Evolutionary conservation across 768 basidiomycete species (phyloP).

Genomic region (Albatrellus ellisii): DNA sequence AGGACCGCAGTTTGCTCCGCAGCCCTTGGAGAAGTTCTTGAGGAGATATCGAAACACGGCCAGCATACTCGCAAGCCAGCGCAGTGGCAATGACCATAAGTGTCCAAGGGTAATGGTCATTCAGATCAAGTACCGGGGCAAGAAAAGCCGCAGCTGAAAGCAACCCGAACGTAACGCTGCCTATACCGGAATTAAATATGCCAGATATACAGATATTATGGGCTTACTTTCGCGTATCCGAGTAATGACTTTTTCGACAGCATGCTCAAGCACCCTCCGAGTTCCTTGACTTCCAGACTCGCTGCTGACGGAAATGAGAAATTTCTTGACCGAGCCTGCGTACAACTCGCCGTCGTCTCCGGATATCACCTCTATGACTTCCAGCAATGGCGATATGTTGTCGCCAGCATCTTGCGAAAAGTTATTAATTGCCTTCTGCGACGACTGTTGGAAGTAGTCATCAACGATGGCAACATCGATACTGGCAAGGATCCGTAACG

Average conservation of each 20-base stretch:
- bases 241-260: constrained; percentile 42
- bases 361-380: constrained; percentile 35
- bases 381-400: constrained; percentile 34
- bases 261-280: constrained; percentile 36
- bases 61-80: constrained; percentile 47
- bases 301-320: constrained; percentile 27
- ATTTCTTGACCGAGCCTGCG: constrained; percentile 33
- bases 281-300: constrained; percentile 16
- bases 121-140: constrained; percentile 7
- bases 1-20: constrained; percentile 25
- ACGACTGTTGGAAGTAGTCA: constrained; percentile 34
- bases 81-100: constrained; percentile 57
- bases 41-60: constrained; percentile 36
- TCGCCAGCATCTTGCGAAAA: constrained; percentile 26
- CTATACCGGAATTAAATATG: neutral
- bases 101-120: constrained; percentile 33
- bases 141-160: constrained; percentile 17
- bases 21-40: constrained; percentile 33
- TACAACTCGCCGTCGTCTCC: constrained; percentile 44
- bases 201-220: constrained; percentile 4
- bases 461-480: constrained; percentile 49
- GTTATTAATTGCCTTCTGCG: constrained; percentile 26
- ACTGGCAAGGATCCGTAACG: constrained; percentile 38
- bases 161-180: constrained; percentile 19
- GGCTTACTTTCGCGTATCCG: constrained; percentile 36